Percentiles rank a stretch among this genome's conserved stretches.
phyloP scores from a whole-genome alignment of 2,329 filamentous ascomycete species.

The Cladosporium phlei region DNA sequence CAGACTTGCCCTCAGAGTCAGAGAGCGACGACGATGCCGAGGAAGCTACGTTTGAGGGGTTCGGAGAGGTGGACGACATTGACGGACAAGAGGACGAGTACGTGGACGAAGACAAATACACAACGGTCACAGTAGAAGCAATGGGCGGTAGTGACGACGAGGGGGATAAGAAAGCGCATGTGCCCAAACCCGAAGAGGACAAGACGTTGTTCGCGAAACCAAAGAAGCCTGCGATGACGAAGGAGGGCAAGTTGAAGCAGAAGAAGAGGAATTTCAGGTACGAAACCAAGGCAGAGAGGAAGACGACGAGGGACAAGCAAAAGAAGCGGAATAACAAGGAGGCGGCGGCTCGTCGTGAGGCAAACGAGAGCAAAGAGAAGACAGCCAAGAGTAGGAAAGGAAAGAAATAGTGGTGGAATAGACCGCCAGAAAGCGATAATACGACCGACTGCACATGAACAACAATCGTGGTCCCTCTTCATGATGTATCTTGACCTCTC shows the following conservation, averaged over 20 bases:
- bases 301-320: slow-evolving; percentile 56
- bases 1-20: slow-evolving; percentile 32
- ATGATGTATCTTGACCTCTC: neutral
- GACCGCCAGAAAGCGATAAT: no score
- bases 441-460: neutral
- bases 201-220: slow-evolving; percentile 21
- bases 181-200: slow-evolving; percentile 18
- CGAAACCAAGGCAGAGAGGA: slow-evolving; percentile 80
- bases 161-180: slow-evolving; percentile 32
- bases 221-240: slow-evolving; percentile 46
- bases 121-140: slow-evolving; percentile 87
- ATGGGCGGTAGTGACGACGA: slow-evolving; percentile 70
- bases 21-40: slow-evolving; percentile 27
- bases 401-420: slow-evolving; percentile 6
- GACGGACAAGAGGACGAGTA: slow-evolving; percentile 78
- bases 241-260: slow-evolving; percentile 47
- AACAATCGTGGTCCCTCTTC: neutral
- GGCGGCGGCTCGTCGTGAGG: slow-evolving; percentile 49
- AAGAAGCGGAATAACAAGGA: slow-evolving; percentile 66
- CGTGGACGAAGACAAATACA: slow-evolving; percentile 92
- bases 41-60: slow-evolving; percentile 16
- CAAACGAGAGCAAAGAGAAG: slow-evolving; percentile 14
- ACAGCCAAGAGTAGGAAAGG: slow-evolving; percentile 7
- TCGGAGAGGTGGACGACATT: slow-evolving; percentile 17
- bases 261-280: slow-evolving; percentile 93